phyloP scores from a whole-genome alignment of 352 stramenopile species.

The Phytophthora agathidicida region DNA sequence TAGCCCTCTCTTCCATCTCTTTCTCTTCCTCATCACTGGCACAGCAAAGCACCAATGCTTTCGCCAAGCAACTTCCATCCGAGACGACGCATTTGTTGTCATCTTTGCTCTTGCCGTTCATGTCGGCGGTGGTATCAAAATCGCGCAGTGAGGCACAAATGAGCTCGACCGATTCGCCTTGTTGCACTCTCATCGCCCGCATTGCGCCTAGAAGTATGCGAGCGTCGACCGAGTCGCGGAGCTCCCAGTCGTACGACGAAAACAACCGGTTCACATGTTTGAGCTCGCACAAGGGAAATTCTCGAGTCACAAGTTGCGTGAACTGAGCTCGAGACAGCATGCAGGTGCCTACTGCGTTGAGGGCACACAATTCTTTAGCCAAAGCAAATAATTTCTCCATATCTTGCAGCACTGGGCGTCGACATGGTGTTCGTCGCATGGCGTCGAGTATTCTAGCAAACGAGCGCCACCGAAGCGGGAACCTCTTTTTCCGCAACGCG shows the following conservation, averaged over 20 bases:
- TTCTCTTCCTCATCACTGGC: constrained; percentile 48
- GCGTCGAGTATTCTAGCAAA: constrained; percentile 52
- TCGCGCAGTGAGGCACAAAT: constrained; percentile 49
- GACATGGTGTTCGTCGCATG: constrained; percentile 62
- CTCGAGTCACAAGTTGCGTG: constrained; percentile 45
- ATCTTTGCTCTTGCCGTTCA: constrained; percentile 9
- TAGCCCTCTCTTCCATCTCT: constrained; percentile 28
- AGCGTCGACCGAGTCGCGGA: constrained; percentile 58
- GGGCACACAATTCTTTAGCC: constrained; percentile 53
- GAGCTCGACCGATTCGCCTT: constrained; percentile 57
- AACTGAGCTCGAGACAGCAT: constrained; percentile 51
- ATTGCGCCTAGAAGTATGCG: constrained; percentile 59
- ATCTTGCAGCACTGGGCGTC: constrained; percentile 65
- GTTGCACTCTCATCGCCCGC: constrained; percentile 60
- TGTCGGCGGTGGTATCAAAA: constrained; percentile 45
- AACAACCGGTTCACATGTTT: constrained; percentile 61
- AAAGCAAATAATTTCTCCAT: constrained; percentile 67
- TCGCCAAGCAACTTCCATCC: constrained; percentile 1
- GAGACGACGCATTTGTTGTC: constrained; percentile 17
- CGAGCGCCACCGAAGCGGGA: constrained; percentile 54
- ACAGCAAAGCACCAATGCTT: constrained; percentile 49
- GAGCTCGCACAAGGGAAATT: constrained; percentile 54
- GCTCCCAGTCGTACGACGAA: constrained; percentile 61
- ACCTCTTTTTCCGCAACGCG: constrained; percentile 41
- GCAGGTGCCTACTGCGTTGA: constrained; percentile 46